Percentiles rank a stretch among this genome's conserved stretches.
These are phyloP conservation scores for Dalechampia spathulata DNA, from an alignment of 441 rosid genomes.

Conservation along the genomic window DNA sequence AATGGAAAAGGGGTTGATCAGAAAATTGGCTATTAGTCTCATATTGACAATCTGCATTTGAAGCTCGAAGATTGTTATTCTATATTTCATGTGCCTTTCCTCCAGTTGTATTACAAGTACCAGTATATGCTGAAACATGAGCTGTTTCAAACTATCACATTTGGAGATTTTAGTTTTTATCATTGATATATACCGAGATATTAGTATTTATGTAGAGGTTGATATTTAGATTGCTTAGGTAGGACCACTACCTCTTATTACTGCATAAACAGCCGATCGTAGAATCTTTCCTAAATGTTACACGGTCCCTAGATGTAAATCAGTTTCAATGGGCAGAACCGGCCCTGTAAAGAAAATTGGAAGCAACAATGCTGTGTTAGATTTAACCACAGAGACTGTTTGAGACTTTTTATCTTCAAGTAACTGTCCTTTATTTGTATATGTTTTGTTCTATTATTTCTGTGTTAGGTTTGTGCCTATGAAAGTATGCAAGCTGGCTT, in stretches of 20 bases:
- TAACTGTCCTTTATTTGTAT: background rate
- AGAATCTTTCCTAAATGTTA: no score
- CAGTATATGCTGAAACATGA: background rate
- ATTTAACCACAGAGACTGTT: background rate
- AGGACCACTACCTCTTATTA: no score
- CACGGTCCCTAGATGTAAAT: no score
- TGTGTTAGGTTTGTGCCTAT: conserved; percentile 78
- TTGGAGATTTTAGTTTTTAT: no score
- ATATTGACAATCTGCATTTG: background rate
- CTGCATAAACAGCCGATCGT: no score
- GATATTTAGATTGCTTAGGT: no score
- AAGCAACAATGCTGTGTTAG: background rate
- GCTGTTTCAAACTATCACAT: no score
- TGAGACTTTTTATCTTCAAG: background rate
- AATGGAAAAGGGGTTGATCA: background rate
- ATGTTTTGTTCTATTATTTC: conserved; percentile 8
- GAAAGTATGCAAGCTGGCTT: conserved; percentile 99
- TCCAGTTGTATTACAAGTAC: background rate
- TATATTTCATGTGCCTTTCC: background rate
- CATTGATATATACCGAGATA: no score
- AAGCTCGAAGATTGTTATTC: background rate
- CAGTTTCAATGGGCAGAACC: background rate
- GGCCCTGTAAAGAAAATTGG: background rate
- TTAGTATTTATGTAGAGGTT: no score
- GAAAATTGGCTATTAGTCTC: background rate